Percentiles rank a stretch among this genome's conserved stretches.
These are phyloP conservation scores for Cryphonectria carpinicola DNA, from an alignment of 2,329 filamentous ascomycete genomes.

Conservation along the genomic window DNA sequence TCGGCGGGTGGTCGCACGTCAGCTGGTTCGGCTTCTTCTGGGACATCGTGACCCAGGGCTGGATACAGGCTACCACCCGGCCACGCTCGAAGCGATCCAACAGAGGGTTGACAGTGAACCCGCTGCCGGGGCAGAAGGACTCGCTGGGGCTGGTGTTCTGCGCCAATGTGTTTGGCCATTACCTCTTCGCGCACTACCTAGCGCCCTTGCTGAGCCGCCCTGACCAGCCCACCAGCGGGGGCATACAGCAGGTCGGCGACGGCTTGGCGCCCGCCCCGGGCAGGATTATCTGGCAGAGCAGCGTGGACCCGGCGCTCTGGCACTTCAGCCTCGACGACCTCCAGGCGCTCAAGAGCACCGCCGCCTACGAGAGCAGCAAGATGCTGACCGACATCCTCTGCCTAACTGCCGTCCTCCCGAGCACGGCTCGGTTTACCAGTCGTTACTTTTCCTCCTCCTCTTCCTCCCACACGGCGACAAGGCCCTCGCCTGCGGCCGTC, in stretches of 20 bases:
- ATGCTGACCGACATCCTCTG: constrained; percentile 82
- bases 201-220: constrained; percentile 69
- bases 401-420: constrained; percentile 72
- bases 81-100: constrained; percentile 74
- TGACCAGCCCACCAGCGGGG: not conserved
- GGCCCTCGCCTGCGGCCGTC: not conserved
- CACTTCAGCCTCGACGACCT: constrained; percentile 71
- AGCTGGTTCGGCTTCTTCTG: constrained; percentile 66
- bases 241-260: constrained; percentile 31
- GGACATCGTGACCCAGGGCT: constrained; percentile 59
- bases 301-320: constrained; percentile 66
- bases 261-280: constrained; percentile 50
- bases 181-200: constrained; percentile 81
- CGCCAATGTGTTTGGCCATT: constrained; percentile 94
- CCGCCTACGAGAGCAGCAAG: constrained; percentile 86
- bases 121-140: constrained; percentile 46
- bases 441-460: constrained; percentile 52
- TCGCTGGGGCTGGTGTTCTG: constrained; percentile 83
- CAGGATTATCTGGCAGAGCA: constrained; percentile 86
- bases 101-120: constrained; percentile 48
- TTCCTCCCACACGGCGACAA: not conserved
- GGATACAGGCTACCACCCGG: constrained; percentile 72
- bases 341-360: constrained; percentile 66
- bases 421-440: constrained; percentile 59
- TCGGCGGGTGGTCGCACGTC: constrained; percentile 83